phyloP scores from a whole-genome alignment of 192 early-diverging fungal species.

The Radiomyces spectabilis region DNA sequence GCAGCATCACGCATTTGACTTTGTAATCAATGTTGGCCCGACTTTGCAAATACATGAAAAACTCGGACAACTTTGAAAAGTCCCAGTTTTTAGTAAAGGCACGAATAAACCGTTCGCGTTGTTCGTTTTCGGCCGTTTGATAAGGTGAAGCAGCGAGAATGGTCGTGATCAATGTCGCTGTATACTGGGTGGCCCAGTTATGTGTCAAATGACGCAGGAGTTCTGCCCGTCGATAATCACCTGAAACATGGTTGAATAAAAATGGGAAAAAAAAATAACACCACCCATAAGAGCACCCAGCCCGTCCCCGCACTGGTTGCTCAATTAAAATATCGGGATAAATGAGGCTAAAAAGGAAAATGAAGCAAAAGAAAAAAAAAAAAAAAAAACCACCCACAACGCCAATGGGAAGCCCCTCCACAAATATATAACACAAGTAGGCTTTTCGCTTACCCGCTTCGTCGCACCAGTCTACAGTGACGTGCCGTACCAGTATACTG shows the following conservation, averaged over 20 bases:
- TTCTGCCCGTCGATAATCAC: slow-evolving; percentile 38
- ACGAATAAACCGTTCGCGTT: slow-evolving; percentile 37
- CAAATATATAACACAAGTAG: slow-evolving; percentile 17
- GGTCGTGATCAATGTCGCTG: slow-evolving; percentile 37
- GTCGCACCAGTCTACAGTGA: slow-evolving; percentile 64
- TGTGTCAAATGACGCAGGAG: slow-evolving; percentile 39
- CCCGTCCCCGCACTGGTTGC: no score
- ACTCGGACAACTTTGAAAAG: slow-evolving; percentile 54
- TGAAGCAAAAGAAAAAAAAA: background rate
- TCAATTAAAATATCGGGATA: no score
- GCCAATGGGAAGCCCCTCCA: background rate
- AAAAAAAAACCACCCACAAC: background rate
- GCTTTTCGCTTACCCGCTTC: slow-evolving; percentile 29
- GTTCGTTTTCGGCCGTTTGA: slow-evolving; percentile 8
- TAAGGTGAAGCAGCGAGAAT: slow-evolving; percentile 34
- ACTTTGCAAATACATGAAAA: slow-evolving; percentile 53
- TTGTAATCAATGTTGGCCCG: slow-evolving; percentile 38
- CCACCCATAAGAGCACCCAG: background rate
- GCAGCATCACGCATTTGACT: slow-evolving; percentile 31
- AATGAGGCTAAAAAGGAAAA: no score
- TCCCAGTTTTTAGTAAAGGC: slow-evolving; percentile 55
- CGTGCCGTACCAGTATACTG: slow-evolving; percentile 57
- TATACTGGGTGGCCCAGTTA: slow-evolving; percentile 47
- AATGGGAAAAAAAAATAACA: background rate
- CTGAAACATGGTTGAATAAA: slow-evolving; percentile 8